Evolutionary conservation across 177 flowering plant species (phyloP), one percentile per base, ranked within the genome.

Genomic region (Telopea speciosissima): DNA sequence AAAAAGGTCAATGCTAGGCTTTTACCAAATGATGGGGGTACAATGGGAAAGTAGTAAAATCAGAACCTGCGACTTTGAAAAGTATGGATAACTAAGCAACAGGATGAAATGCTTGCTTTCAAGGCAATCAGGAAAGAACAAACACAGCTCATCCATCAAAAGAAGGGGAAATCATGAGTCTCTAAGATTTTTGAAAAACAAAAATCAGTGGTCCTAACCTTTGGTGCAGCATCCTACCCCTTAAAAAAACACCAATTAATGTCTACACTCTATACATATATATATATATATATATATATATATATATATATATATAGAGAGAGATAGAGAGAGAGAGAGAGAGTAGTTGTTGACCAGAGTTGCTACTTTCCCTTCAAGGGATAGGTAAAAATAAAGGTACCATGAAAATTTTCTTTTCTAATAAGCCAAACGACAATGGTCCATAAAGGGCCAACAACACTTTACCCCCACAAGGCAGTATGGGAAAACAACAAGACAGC

Each of bases 341-440:
- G 76, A 70, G 73, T 82, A 44, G 14, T 44, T 44, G 49, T 9
- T 12, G 54, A 49, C 54, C 54, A 49, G 19, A 49, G 54, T 10
- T 10, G 17, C 54, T 2, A 49, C 54, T 49, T 49, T 49, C 54
- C 54, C 54, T 49, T 49, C 17, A 49, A 49, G 17, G 8, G 54
- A 13, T 49, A 13, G 5, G 13, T 12, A 49, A 49, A 44, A 49
- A 16, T 6, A 49, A 49, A 49, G 54, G 54, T 11, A 49, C 14
- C 72, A 62, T 68, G 62, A 71, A 42, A 71, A 75, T 72, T 75
- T 72, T 66, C 77, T 83, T 82, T 84, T 73, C 74, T 68, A 75
- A 81, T 80, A 76, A 81, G 78, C 84, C 84, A 79, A 79, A 80
- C 65, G 74, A 70, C 67, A 67, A 69, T 83, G 82, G 82, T 82